Evolutionary conservation across 1,284 basidiomycete genomes (phyloP).

Genomic region (Irpex sp.): DNA sequence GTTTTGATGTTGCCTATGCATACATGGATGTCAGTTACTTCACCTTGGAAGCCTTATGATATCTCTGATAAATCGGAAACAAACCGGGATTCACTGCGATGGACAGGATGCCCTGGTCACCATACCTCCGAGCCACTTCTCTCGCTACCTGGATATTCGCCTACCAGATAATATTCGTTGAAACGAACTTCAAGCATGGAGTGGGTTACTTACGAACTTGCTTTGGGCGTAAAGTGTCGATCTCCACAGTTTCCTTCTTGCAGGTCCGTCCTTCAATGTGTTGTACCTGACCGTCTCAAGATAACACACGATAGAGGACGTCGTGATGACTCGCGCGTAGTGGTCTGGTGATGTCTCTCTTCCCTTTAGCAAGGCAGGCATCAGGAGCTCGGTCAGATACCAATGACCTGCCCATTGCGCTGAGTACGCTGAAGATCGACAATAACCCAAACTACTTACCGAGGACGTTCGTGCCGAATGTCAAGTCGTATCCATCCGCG

Average conservation of each 20-base stretch:
- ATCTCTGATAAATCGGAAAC: no score
- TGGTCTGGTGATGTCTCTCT: slow-evolving; percentile 2
- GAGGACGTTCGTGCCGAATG: slow-evolving; percentile 47
- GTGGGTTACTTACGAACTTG: slow-evolving; percentile 44
- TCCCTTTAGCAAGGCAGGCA: slow-evolving; percentile 8
- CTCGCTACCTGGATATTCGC: slow-evolving; percentile 45
- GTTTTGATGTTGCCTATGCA: slow-evolving; percentile 25
- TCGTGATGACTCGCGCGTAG: slow-evolving; percentile 8
- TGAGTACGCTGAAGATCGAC: slow-evolving; percentile 3
- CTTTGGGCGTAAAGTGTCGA: slow-evolving; percentile 48
- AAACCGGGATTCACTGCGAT: slow-evolving; percentile 47
- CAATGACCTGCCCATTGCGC: slow-evolving; percentile 5
- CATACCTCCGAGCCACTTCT: slow-evolving; percentile 36
- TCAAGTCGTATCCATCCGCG: slow-evolving; percentile 10
- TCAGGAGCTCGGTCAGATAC: slow-evolving; percentile 10
- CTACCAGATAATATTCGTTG: not conserved
- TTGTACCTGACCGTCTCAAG: slow-evolving; percentile 32
- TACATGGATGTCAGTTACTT: no score
- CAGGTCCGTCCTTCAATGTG: slow-evolving; percentile 34
- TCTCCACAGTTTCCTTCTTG: slow-evolving; percentile 31
- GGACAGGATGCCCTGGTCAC: slow-evolving; percentile 41
- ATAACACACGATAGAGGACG: slow-evolving; percentile 37
- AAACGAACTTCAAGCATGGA: not conserved
- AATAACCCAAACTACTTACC: slow-evolving; percentile 22
- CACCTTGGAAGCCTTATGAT: no score